Conservation (phyloP, 2,329 filamentous ascomycete species). For the Epichloe hybrida region DNA sequence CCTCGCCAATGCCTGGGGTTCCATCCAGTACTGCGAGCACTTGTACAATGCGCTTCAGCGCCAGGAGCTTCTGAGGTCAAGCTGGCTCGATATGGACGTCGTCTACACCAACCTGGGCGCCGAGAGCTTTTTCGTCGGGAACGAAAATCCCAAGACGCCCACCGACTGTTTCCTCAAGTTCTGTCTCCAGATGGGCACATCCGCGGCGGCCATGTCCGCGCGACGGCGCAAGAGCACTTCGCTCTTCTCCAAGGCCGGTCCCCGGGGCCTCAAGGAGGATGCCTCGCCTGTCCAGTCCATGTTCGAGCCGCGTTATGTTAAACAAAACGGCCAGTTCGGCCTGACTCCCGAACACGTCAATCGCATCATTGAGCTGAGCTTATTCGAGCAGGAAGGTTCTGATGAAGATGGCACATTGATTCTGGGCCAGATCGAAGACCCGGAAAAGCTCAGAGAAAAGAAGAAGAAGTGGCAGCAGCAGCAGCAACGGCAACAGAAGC, state of each 20-base stretch:
- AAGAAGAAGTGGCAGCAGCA: background rate
- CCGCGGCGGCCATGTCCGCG: slow-evolving; percentile 9
- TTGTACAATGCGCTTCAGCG: slow-evolving; percentile 24
- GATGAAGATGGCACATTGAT: slow-evolving; percentile 8
- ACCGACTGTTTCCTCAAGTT: slow-evolving; percentile 25
- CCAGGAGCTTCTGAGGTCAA: too few relatives aligned
- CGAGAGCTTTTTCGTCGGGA: slow-evolving; percentile 22
- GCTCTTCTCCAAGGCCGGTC: slow-evolving; percentile 2
- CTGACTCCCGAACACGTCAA: background rate
- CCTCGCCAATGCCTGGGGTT: slow-evolving; percentile 25
- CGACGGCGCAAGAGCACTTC: slow-evolving; percentile 9
- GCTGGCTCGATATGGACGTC: slow-evolving; percentile 29
- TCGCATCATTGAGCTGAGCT: background rate
- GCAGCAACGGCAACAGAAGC: background rate
- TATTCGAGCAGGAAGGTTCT: slow-evolving; percentile 5
- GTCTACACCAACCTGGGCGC: slow-evolving; percentile 14
- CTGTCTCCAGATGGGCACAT: slow-evolving; percentile 23
- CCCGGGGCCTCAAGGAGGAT: slow-evolving; percentile 17
- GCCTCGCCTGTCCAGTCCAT: slow-evolving; percentile 19
- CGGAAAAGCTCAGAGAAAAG: slow-evolving; percentile 7
- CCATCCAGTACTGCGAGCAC: slow-evolving; percentile 23
- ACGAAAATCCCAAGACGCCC: slow-evolving; percentile 16
- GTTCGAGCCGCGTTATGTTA: slow-evolving; percentile 14
- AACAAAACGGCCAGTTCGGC: background rate
- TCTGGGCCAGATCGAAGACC: slow-evolving; percentile 10